Evolutionary conservation across 305 asterid genomes (phyloP).

Genomic region (Fraxinus dipetala): DNA sequence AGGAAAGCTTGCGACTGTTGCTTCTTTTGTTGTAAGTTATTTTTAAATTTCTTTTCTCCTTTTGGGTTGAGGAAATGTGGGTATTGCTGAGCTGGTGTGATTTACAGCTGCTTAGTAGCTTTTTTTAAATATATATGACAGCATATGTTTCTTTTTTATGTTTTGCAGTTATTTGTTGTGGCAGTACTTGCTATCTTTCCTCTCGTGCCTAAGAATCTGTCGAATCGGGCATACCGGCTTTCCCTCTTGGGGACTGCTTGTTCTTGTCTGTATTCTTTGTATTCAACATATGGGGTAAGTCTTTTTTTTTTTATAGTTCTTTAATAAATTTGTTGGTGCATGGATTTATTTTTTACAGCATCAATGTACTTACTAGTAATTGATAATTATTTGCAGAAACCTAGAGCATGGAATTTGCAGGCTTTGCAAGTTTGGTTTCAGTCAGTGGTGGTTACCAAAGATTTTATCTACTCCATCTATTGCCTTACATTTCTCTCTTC

Average conservation of each 20-base stretch:
- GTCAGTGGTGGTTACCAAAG: slow-evolving; percentile 69
- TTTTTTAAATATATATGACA: not conserved
- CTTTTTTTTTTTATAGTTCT: slow-evolving; percentile 6
- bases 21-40: not conserved
- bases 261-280: slow-evolving; percentile 68
- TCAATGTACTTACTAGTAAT: not conserved
- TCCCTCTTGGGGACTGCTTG: slow-evolving; percentile 79
- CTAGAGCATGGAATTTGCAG: slow-evolving; percentile 91
- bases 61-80: slow-evolving; percentile 5
- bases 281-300: slow-evolving; percentile 78
- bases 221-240: slow-evolving; percentile 77
- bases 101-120: slow-evolving; percentile 1
- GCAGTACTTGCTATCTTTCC: slow-evolving; percentile 80
- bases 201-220: slow-evolving; percentile 62
- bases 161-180: slow-evolving; percentile 66
- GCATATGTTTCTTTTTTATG: not conserved
- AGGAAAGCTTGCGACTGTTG: not conserved
- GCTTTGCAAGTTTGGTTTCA: slow-evolving; percentile 90
- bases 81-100: slow-evolving; percentile 1
- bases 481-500: slow-evolving; percentile 77
- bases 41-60: not conserved
- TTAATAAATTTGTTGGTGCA: not conserved
- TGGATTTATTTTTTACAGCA: slow-evolving; percentile 10
- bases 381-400: slow-evolving; percentile 54
- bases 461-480: slow-evolving; percentile 73